These are phyloP conservation scores for Schwanniomyces vanrijiae DNA, from an alignment of 805 yeast genomes.

Conservation along the genomic window DNA sequence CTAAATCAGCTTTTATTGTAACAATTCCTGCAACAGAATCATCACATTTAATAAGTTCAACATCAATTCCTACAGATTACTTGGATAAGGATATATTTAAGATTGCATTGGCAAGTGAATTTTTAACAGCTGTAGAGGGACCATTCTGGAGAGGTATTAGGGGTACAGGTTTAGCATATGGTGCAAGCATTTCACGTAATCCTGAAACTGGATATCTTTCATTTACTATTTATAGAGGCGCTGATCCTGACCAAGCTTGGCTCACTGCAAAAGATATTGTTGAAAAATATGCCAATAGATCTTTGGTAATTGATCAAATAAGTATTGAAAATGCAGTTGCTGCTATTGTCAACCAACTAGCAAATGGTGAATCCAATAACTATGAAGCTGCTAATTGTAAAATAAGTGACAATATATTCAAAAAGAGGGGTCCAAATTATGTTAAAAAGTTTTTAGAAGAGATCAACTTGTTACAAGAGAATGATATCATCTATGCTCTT, in stretches of 20 bases:
- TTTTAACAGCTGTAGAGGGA: constrained; percentile 86
- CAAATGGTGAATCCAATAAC: constrained; percentile 64
- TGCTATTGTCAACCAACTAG: constrained; percentile 69
- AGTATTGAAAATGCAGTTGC: constrained; percentile 74
- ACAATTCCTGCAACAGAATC: constrained; percentile 86
- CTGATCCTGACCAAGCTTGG: constrained; percentile 72
- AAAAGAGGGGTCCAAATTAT: constrained; percentile 70
- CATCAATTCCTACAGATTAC: constrained; percentile 56
- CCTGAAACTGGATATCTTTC: constrained; percentile 67
- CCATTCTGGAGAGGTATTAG: constrained; percentile 96
- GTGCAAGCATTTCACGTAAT: constrained; percentile 62
- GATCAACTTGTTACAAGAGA: constrained; percentile 52
- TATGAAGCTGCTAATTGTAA: constrained; percentile 65
- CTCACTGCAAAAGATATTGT: constrained; percentile 66
- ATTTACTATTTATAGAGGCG: constrained; percentile 75
- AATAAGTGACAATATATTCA: constrained; percentile 64
- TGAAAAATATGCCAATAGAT: constrained; percentile 56
- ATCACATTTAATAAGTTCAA: constrained; percentile 59
- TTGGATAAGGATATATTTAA: constrained; percentile 59
- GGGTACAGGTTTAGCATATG: constrained; percentile 93
- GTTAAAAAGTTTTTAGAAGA: constrained; percentile 51
- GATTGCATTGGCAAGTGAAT: constrained; percentile 70
- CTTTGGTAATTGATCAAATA: constrained; percentile 51
- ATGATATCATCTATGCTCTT: constrained; percentile 51
- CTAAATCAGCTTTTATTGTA: constrained; percentile 57